Evolutionary conservation across 352 stramenopile genomes (phyloP).

Genomic region (Pythium monospermum): DNA sequence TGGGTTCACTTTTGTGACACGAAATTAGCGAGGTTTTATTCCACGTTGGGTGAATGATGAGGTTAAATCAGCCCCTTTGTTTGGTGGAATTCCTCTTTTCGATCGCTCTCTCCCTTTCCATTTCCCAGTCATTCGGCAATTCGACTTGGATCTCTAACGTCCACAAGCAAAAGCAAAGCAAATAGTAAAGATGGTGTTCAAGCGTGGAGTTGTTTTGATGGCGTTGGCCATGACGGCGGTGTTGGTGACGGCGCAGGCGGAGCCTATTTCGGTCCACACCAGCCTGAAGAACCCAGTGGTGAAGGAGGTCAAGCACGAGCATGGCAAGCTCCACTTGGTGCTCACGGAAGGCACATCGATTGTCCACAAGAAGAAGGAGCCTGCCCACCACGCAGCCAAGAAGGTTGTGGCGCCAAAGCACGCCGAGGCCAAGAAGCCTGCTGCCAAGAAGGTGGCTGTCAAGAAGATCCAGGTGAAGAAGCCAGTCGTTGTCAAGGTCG

Average conservation of each 20-base stretch:
- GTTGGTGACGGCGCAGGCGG: constrained; percentile 9
- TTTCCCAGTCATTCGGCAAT: constrained; percentile 26
- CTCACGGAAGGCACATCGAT: constrained; percentile 12
- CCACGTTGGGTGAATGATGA: constrained; percentile 1
- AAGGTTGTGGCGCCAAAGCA: constrained; percentile 3
- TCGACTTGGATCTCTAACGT: constrained; percentile 18
- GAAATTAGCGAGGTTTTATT: no score
- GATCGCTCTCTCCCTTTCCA: constrained; percentile 7
- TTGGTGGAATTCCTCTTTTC: constrained; percentile 10
- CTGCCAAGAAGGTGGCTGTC: neutral
- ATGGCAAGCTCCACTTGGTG: constrained; percentile 16
- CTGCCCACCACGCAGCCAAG: no score
- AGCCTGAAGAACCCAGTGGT: constrained; percentile 24
- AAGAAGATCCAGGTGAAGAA: constrained; percentile 14
- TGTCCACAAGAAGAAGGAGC: constrained; percentile 1
- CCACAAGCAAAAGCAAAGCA: neutral
- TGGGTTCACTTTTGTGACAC: no score
- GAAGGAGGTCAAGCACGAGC: constrained; percentile 12
- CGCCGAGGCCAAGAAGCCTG: constrained; percentile 1
- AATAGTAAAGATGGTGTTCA: constrained; percentile 23
- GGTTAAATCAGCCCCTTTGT: constrained; percentile 24
- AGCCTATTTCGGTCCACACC: constrained; percentile 12
- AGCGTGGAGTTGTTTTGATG: constrained; percentile 20
- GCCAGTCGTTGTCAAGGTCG: neutral
- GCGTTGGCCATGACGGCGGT: constrained; percentile 10